Evolutionary conservation across 2,329 filamentous ascomycete genomes (phyloP).

Genomic region (Aspergillus alliaceus): DNA sequence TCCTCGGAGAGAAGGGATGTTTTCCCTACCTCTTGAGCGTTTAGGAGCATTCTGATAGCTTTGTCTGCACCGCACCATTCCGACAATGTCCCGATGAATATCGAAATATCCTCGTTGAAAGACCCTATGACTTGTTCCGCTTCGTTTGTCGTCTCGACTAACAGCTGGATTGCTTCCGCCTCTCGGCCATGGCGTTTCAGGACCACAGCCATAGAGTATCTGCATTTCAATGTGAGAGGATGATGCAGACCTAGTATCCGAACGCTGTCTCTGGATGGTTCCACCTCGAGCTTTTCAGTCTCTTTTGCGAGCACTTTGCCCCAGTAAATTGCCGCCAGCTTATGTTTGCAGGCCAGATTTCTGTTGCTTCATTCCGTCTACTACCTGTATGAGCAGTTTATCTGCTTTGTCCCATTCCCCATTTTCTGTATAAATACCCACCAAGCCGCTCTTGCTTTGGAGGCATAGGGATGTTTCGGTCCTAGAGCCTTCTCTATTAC

Average conservation of each 20-base stretch:
- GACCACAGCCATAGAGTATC: neutral
- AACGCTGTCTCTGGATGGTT: neutral
- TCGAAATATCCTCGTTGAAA: neutral
- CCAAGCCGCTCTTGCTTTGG: neutral
- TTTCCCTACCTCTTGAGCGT: neutral
- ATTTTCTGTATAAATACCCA: neutral
- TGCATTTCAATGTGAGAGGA: neutral
- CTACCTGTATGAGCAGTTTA: neutral
- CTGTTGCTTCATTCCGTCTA: neutral
- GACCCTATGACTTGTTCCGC: neutral
- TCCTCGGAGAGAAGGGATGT: neutral
- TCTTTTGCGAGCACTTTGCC: neutral
- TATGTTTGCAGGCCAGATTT: neutral
- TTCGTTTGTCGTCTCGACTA: neutral
- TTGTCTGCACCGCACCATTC: no score
- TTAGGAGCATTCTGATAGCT: neutral
- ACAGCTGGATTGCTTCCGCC: neutral
- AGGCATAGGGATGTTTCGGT: neutral
- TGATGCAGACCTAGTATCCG: neutral
- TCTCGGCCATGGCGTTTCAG: neutral
- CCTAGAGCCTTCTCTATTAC: neutral
- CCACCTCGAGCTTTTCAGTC: neutral
- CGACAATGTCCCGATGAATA: neutral
- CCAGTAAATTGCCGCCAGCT: neutral
- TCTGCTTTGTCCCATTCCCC: neutral